These are phyloP conservation scores for Cutaneotrichosporon spelunceum DNA, from an alignment of 1,284 basidiomycete genomes.

Conservation along the genomic window DNA sequence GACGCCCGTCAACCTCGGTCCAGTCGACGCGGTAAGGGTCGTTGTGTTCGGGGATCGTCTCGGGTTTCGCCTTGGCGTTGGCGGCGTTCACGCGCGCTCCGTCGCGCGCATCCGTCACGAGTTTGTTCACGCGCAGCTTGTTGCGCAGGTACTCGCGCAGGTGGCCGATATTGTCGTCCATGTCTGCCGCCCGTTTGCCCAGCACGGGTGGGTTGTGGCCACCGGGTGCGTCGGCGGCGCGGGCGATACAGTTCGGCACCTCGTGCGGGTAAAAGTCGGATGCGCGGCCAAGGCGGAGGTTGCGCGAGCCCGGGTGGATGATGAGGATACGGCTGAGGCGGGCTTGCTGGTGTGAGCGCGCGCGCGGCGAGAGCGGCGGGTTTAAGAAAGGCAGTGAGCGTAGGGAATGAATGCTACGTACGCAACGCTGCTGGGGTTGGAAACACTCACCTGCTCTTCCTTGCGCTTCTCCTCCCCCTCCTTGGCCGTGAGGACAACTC, in stretches of 20 bases:
- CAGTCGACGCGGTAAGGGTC: conserved; percentile 78
- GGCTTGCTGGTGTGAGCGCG: conserved; percentile 4
- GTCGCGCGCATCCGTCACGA: conserved; percentile 70
- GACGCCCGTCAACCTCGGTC: conserved; percentile 57
- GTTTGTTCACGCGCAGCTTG: conserved; percentile 82
- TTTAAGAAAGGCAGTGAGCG: background rate
- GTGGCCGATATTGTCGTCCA: conserved; percentile 68
- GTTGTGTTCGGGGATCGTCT: conserved; percentile 74
- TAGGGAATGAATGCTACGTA: too few relatives aligned
- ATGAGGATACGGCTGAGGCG: conserved; percentile 60
- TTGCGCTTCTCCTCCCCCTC: conserved; percentile 6
- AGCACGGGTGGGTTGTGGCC: conserved; percentile 32
- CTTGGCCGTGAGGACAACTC: background rate
- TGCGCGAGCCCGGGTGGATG: conserved; percentile 89
- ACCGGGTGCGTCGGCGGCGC: conserved; percentile 24
- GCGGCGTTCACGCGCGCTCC: conserved; percentile 67
- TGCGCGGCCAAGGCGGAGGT: conserved; percentile 80
- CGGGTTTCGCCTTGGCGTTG: conserved; percentile 58
- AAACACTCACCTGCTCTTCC: conserved; percentile 1
- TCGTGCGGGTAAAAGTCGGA: conserved; percentile 61
- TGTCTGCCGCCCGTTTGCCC: conserved; percentile 43
- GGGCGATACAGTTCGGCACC: conserved; percentile 50
- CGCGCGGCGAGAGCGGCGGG: background rate
- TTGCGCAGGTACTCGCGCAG: conserved; percentile 72
- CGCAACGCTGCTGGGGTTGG: too few relatives aligned